Evolutionary conservation across 164 flowering plant genomes (phyloP), one percentile per base, ranked within the genome.

Genomic region (Litsea cubeba): DNA sequence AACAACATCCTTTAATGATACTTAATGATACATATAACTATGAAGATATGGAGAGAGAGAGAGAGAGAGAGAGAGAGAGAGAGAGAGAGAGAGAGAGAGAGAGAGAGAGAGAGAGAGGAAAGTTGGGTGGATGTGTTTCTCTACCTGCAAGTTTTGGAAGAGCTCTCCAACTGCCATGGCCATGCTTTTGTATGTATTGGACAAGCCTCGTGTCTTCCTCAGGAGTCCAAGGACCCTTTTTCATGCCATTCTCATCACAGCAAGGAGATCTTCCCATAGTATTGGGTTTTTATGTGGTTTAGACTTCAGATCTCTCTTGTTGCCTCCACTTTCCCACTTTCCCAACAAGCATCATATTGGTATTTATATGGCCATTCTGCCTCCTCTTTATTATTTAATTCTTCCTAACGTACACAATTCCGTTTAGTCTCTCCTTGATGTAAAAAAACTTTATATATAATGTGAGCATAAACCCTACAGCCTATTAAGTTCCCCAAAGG

Each of bases 81-180:
- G 35, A 32, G 35, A 32, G 35, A 15, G 28, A 24, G 26, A 70
- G 32, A 10, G 24, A 11, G 35, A 32, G 35, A 32, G 35, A 32
- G 35, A 32, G 40, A 35, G 40, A 35, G 46, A 35, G 46, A 35
- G 46, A 35, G 46, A 17, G 30, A 15, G 28, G 14, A 0, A 17
- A 14, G 17, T 54, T 7, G 46, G 46, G 60, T 2, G n/a, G 5
- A 5, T 54, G 60, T 15, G 12, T 22, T 28, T 14, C 28, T 62
- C 32, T 23, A 64, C 77, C 77, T 24, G 77, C 77, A 75, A 75
- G 77, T 62, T 75, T 75, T n/a, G 77, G 77, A 10, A 75, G 77
- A 20, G 72, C 77, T 62, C 73, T 75, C 77, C 77, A 75, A 23
- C 77, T 75, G 40, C 73, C 73, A 49, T 75, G 73, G 77, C 77